Percentiles rank a stretch among this genome's conserved stretches.
Conservation (phyloP, 148 eudicot genomes). For the Vaccinium vitisidaea region DNA sequence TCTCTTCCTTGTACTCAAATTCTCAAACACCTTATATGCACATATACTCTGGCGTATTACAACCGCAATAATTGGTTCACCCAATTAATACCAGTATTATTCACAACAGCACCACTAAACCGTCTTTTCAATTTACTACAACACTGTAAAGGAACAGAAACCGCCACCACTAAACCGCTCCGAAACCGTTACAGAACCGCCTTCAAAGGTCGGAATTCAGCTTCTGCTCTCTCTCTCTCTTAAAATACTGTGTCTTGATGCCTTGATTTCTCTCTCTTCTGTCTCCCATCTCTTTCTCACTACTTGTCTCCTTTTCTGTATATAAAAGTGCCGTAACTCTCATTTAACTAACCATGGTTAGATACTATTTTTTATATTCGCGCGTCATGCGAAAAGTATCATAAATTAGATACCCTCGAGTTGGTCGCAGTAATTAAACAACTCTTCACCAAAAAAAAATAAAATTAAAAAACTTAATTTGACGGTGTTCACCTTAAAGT, state of each 20-base stretch:
- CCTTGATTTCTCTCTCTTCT: neutral
- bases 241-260: neutral
- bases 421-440: too few species aligned
- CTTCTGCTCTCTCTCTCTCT: slow-evolving; percentile 12
- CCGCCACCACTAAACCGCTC: too few species aligned
- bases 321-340: slow-evolving; percentile 21
- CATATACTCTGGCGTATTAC: neutral
- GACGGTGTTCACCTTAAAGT: too few species aligned
- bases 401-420: too few species aligned
- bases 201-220: slow-evolving; percentile 8
- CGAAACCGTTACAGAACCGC: too few species aligned
- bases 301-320: slow-evolving; percentile 25
- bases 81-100: slow-evolving; percentile 12
- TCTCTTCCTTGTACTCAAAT: slow-evolving; percentile 2
- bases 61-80: neutral
- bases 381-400: too few species aligned
- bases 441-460: too few species aligned
- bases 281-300: slow-evolving; percentile 8
- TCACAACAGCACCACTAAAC: neutral
- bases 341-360: slow-evolving; percentile 39
- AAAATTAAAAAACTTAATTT: too few species aligned
- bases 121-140: slow-evolving; percentile 24
- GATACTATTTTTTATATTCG: neutral
- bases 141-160: slow-evolving; percentile 20
- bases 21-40: slow-evolving; percentile 11